Percentiles rank a stretch among this genome's conserved stretches.
These are phyloP conservation scores for Tripterygium wilfordii DNA, from an alignment of 177 flowering plant genomes.

Conservation along the genomic window DNA sequence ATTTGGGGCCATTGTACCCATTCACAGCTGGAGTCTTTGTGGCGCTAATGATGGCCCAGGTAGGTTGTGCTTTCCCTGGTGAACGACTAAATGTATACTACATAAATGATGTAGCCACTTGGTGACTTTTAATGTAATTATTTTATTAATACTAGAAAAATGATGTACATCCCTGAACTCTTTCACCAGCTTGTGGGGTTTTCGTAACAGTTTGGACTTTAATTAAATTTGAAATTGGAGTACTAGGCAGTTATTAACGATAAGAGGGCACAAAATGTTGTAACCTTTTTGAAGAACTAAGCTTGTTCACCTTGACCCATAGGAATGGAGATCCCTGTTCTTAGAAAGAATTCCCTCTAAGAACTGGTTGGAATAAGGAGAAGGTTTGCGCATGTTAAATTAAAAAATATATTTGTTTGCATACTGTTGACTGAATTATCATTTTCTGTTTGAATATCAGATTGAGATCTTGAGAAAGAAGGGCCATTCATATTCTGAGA, in stretches of 20 bases:
- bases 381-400: too few relatives aligned
- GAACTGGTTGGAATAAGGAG: too few relatives aligned
- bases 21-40: slow-evolving; percentile 89
- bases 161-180: not conserved
- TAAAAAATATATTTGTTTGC: not conserved
- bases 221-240: too few relatives aligned
- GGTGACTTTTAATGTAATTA: not conserved
- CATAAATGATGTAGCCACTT: too few relatives aligned
- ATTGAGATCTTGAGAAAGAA: slow-evolving; percentile 80
- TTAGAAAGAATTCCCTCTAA: too few relatives aligned
- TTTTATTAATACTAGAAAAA: not conserved
- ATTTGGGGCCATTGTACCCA: slow-evolving; percentile 71
- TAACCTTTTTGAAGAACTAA: too few relatives aligned
- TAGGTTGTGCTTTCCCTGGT: slow-evolving; percentile 7
- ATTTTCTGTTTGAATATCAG: slow-evolving; percentile 24
- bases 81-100: not conserved
- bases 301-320: too few relatives aligned
- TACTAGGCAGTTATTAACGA: too few relatives aligned
- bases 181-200: too few relatives aligned
- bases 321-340: too few relatives aligned
- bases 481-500: slow-evolving; percentile 89
- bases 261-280: too few relatives aligned
- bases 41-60: slow-evolving; percentile 96
- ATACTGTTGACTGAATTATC: not conserved
- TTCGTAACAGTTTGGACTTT: too few relatives aligned